Evolutionary conservation across 768 basidiomycete genomes (phyloP), one percentile per base, ranked within the genome.

Genomic region (Gloeophyllum trabeum): DNA sequence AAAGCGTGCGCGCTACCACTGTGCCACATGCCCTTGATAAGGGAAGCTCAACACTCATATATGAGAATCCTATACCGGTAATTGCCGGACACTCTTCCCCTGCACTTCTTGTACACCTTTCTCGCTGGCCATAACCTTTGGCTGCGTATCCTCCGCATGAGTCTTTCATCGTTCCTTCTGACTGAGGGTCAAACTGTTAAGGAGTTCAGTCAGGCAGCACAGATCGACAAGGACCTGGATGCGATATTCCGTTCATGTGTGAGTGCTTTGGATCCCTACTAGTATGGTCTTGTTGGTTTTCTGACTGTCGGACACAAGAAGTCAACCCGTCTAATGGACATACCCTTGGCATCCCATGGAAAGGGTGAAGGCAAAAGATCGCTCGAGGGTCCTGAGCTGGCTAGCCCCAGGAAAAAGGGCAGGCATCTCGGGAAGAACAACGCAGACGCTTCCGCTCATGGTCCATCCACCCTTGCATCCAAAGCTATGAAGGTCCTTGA

Each of bases 141-240:
- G 13, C 21, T 16, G 18, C 39, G 16, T 32, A 10, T 32, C 16
- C 28, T 10, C 12, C 14, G 16, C 16, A 51, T 50, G 50, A 51
- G 50, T 18, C 39, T 51, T 18, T 51, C 51, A 22, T 43, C 51
- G 1, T 48, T 51, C 38, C 34, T 51, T 7, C 46, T 51, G 12
- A 28, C 20, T 36, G 40, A 40, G 21, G 18, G 19, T 32, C 22
- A 22, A 23, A 24, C 35, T n/a, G n/a, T n/a, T n/a, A n/a, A 44
- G 38, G 26, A 18, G 21, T 1, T 12, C 19, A 10, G 34, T 6
- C 7, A 50, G 28, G 28, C 10, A 32, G 28, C 28, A 45, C 16
- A 61, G 57, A 59, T 78, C 30, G 81, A 83, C 45, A 56, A 59
- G 3, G 81, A 80, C 36, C 65, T 87, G 6, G 79, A 84, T 51